Conservation (phyloP, 2,329 filamentous ascomycete species). For the Canariomyces notabilis region DNA sequence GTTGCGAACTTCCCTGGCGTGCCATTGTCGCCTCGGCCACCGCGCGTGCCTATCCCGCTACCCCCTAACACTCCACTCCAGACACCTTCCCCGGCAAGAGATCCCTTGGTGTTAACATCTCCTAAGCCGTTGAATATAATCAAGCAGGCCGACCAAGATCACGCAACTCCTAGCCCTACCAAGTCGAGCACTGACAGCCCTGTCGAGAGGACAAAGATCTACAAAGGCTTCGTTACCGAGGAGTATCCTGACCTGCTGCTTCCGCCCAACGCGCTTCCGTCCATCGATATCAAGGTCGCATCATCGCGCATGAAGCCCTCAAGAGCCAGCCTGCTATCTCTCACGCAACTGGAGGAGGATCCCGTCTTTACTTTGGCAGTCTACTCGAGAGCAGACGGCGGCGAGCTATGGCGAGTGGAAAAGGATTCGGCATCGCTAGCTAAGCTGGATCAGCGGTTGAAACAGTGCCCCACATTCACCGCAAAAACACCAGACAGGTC, state of each 20-base stretch:
- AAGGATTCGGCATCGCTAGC: slow-evolving; percentile 80
- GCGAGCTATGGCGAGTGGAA: slow-evolving; percentile 89
- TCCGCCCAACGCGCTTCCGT: slow-evolving; percentile 81
- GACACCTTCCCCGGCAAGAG: slow-evolving; percentile 46
- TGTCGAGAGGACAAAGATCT: slow-evolving; percentile 52
- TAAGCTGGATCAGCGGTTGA: slow-evolving; percentile 77
- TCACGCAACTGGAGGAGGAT: slow-evolving; percentile 80
- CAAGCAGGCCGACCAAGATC: slow-evolving; percentile 31
- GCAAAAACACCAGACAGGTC: slow-evolving; percentile 77
- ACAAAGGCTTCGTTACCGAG: slow-evolving; percentile 73
- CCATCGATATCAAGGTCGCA: slow-evolving; percentile 79
- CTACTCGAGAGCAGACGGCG: slow-evolving; percentile 67
- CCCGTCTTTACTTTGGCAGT: slow-evolving; percentile 90
- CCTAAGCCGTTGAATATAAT: slow-evolving; percentile 38
- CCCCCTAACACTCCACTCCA: slow-evolving; percentile 64
- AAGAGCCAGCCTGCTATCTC: slow-evolving; percentile 72
- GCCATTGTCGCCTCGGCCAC: slow-evolving; percentile 63
- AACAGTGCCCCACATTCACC: slow-evolving; percentile 65
- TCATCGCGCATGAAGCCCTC: slow-evolving; percentile 95
- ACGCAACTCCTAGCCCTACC: slow-evolving; percentile 28
- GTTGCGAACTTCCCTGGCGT: slow-evolving; percentile 19
- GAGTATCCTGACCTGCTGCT: slow-evolving; percentile 83
- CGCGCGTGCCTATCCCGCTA: slow-evolving; percentile 67
- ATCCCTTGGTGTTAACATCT: slow-evolving; percentile 34
- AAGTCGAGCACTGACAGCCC: slow-evolving; percentile 35